phyloP scores from a whole-genome alignment of 1,284 basidiomycete genomes.

The Puccinia novopanici region DNA sequence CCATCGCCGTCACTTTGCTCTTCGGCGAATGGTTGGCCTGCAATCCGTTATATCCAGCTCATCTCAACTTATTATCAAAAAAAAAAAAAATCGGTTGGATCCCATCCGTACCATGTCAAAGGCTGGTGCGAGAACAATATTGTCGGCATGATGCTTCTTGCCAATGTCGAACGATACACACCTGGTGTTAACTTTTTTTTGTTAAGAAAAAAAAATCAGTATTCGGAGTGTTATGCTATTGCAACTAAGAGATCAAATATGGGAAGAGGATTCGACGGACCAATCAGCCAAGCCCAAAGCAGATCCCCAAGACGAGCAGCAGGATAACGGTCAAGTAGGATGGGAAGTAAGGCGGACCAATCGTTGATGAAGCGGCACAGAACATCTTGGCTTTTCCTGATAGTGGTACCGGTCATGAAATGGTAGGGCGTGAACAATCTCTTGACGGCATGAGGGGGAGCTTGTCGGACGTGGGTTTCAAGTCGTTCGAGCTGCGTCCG shows the following conservation, averaged over 20 bases:
- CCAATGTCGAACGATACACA: conserved; percentile 55
- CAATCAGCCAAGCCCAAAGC: conserved; percentile 40
- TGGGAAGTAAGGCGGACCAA: conserved; percentile 25
- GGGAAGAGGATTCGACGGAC: neutral
- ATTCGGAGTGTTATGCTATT: neutral
- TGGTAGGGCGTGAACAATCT: neutral
- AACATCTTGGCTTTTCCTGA: conserved; percentile 10
- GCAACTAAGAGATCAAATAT: neutral
- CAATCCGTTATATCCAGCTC: neutral
- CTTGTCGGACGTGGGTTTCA: neutral
- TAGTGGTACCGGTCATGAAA: conserved; percentile 25
- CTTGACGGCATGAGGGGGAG: neutral
- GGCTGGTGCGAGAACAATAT: conserved; percentile 55
- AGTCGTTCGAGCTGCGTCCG: neutral
- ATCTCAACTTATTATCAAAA: conserved; percentile 20
- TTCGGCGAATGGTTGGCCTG: conserved; percentile 29
- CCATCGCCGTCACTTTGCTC: conserved; percentile 12
- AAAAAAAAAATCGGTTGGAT: conserved; percentile 54
- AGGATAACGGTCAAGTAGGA: neutral
- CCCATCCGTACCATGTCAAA: conserved; percentile 54
- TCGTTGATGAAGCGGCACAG: conserved; percentile 20
- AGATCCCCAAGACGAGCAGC: neutral
- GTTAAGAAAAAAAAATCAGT: neutral
- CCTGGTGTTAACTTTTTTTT: conserved; percentile 54
- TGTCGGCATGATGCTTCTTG: conserved; percentile 52